Evolutionary conservation across 2,329 filamentous ascomycete species (phyloP), one percentile per base, ranked within the genome.

Genomic region (Aureobasidium vineae): DNA sequence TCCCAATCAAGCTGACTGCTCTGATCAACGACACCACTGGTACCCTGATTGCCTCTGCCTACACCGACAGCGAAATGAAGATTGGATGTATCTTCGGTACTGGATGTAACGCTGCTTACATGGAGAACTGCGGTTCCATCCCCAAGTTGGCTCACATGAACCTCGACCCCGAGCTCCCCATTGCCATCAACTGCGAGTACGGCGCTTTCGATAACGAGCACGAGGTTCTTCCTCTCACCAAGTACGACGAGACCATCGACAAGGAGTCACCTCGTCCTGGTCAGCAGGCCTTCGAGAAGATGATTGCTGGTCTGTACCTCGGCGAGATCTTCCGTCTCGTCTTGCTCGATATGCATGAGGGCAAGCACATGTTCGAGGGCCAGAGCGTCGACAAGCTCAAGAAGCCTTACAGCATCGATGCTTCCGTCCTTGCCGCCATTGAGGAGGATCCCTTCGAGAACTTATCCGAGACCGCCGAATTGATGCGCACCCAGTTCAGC

Each of bases 81-180:
- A 95, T 98, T 73, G 95, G 95, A 66, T 97, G 94, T 79, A 99
- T 99, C 76, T 99, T 99, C 74, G 95, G 95, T 73, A 99, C 95
- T 15, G 95, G 95, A 68, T 97, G 95, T 81, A 99, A 99, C 75
- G 95, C 94, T 47, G 95, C 95, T 45, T 99, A 99, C 82, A 96
- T 99, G 90, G 95, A 99, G 79, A 81, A 96, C 74, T 91, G 87
- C 70, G 92, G 92, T 70, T 91, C 89, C 15, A 92, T 99, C 70
- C 94, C 93, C 70, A 99, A 99, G 84, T 86, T 99, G 65, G 91
- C 90, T 13, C 88, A 97, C 80, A 86, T 96, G 83, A 95, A 96
- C 74, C 85, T 98, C 43, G 90, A 92, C 59, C 83, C 91, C 0
- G 89, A 95, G 70, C 86, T 85, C 70, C 90, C 88, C 54, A 96